Percentiles rank a stretch among this genome's conserved stretches.
phyloP scores from a whole-genome alignment of 768 basidiomycete genomes.

The Lyophyllum shimeji region DNA sequence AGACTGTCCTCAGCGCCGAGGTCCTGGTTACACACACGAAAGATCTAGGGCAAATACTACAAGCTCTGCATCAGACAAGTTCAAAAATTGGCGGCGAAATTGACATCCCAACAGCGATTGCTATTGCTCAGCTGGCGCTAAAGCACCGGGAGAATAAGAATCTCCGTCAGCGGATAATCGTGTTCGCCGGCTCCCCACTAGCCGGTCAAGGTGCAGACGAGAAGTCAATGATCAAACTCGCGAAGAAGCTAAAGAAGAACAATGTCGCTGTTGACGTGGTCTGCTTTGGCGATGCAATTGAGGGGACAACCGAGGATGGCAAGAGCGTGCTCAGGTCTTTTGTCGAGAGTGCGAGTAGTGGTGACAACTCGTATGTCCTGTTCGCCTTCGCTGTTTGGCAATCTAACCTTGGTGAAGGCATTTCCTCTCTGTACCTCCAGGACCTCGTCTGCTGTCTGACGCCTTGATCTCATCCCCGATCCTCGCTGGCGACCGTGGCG shows the following conservation, averaged over 20 bases:
- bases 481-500: conserved; percentile 72
- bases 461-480: conserved; percentile 78
- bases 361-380: conserved; percentile 80
- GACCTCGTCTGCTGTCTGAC: conserved; percentile 82
- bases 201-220: conserved; percentile 69
- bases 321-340: conserved; percentile 73
- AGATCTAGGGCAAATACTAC: conserved; percentile 89
- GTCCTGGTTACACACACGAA: conserved; percentile 96
- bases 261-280: conserved; percentile 95
- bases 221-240: conserved; percentile 80
- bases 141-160: conserved; percentile 99
- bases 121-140: conserved; percentile 92
- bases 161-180: conserved; percentile 91
- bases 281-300: conserved; percentile 87
- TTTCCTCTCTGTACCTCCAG: conserved; percentile 75
- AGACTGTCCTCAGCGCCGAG: conserved; percentile 65
- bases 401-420: conserved; percentile 51
- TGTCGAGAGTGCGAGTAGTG: conserved; percentile 76
- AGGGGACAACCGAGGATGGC: conserved; percentile 58
- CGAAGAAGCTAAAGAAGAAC: conserved; percentile 99
- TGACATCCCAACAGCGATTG: conserved; percentile 88
- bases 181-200: conserved; percentile 91
- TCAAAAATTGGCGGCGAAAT: conserved; percentile 76
- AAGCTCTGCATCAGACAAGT: conserved; percentile 71
- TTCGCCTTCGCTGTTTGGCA: background rate